These are phyloP conservation scores for Hypoxylon fuscum DNA, from an alignment of 495 filamentous ascomycete genomes.

Conservation along the genomic window DNA sequence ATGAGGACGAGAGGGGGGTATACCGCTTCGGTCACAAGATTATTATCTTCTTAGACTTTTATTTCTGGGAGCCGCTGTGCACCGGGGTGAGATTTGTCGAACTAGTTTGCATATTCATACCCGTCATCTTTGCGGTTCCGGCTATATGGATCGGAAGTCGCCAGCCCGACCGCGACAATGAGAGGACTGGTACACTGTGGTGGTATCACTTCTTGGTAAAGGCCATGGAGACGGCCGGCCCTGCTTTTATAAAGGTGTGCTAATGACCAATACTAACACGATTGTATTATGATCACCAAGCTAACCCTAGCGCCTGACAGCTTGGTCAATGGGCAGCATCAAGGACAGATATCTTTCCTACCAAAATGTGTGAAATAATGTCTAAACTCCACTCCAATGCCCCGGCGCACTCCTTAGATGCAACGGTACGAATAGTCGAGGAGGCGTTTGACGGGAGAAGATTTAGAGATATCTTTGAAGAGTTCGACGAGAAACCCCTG, in stretches of 20 bases:
- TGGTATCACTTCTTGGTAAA: conserved; percentile 93
- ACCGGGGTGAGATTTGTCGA: conserved; percentile 88
- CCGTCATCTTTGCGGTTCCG: conserved; percentile 82
- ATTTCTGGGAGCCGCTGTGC: conserved; percentile 85
- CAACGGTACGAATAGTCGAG: conserved; percentile 79
- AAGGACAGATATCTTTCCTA: conserved; percentile 96
- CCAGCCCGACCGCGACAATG: conserved; percentile 67
- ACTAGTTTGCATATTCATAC: conserved; percentile 87
- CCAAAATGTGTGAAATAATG: conserved; percentile 90
- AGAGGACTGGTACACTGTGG: conserved; percentile 84
- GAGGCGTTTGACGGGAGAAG: conserved; percentile 80
- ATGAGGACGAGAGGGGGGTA: conserved; percentile 66
- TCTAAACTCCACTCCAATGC: conserved; percentile 94
- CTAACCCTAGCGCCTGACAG: conserved; percentile 57
- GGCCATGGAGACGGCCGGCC: conserved; percentile 92
- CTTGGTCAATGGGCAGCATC: conserved; percentile 99
- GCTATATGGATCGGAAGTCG: conserved; percentile 78
- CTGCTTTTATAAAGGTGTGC: conserved; percentile 95
- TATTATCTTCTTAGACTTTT: conserved; percentile 71
- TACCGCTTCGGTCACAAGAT: conserved; percentile 61
- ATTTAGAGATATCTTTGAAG: conserved; percentile 95
- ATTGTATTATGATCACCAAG: neutral
- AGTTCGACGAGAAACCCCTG: conserved; percentile 89
- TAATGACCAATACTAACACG: neutral
- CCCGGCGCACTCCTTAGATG: conserved; percentile 84